A percentile compares a stretch with the other conserved stretches of the same genome.
Evolutionary conservation across 208 protist genomes (phyloP).

Genomic region (Trypanosoma brucei): DNA sequence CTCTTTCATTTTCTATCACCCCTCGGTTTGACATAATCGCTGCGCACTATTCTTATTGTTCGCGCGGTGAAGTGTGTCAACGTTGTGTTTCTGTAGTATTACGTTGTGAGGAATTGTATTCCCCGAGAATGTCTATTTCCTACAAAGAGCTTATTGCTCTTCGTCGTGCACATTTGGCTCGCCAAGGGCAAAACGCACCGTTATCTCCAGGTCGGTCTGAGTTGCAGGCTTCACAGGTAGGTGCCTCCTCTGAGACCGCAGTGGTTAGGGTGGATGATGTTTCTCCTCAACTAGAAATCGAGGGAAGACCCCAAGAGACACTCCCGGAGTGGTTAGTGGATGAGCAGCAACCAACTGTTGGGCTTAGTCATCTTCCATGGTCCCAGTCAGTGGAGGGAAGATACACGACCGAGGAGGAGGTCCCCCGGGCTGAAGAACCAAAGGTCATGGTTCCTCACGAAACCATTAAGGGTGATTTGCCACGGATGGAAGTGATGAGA

Average conservation of each 20-base stretch:
- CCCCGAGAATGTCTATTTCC: constrained; percentile 74
- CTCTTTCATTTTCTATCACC: too few species aligned
- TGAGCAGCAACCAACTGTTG: neutral
- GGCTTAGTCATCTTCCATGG: constrained; percentile 8
- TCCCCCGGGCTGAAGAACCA: constrained; percentile 47
- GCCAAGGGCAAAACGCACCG: constrained; percentile 25
- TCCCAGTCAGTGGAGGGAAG: constrained; percentile 18
- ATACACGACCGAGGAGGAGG: constrained; percentile 13
- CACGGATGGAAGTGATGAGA: constrained; percentile 76
- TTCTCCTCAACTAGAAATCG: too few species aligned
- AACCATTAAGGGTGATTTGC: constrained; percentile 68
- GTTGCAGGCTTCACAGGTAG: neutral
- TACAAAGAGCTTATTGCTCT: constrained; percentile 79
- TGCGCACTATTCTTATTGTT: too few species aligned
- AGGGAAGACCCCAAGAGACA: neutral
- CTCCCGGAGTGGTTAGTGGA: constrained; percentile 23
- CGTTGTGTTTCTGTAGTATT: constrained; percentile 8
- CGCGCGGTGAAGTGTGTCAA: too few species aligned
- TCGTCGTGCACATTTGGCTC: constrained; percentile 61
- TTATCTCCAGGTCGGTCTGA: neutral
- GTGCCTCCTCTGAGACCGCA: neutral
- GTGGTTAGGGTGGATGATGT: neutral
- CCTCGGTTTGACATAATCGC: too few species aligned
- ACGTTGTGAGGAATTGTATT: neutral
- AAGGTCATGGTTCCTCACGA: constrained; percentile 88